Evolutionary conservation across 1,284 basidiomycete genomes (phyloP), one percentile per base, ranked within the genome.

Genomic region (Apiotrichum mycotoxinovorans): DNA sequence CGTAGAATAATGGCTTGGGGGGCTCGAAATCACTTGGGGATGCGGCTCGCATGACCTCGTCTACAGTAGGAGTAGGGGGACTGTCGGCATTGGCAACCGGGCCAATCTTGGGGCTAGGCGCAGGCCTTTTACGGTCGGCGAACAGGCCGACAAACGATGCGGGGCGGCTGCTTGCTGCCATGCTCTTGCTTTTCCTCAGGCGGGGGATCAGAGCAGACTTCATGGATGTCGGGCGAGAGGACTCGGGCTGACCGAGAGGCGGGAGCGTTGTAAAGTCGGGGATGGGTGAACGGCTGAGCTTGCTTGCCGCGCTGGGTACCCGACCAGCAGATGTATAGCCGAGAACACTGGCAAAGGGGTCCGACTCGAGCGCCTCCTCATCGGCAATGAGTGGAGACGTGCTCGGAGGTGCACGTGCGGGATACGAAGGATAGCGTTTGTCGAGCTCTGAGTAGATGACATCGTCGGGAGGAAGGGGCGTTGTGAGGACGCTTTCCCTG

Each of bases 271-370:
- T 23, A 26, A 52, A 57, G 33, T 57, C 56, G 22, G 33, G 43
- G 5, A 44, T 25, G 1, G 56, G 51, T 9, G 56, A 47, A 23
- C 51, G 56, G 40, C 23, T 17, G 22, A 26, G 8, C 8, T 7
- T 12, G 45, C 27, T 22, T 25, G 42, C 50, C 4, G 26, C 38
- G 20, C 47, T 37, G 1, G 49, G 14, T 1, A n/a, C 3, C 4
- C 44, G 44, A 8, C 23, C 10, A 41, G 20, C 20, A 11, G 33
- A 18, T 9, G 45, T 46, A 25, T 54, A 58, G 52, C 71, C 64
- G 35, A 72, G 57, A 15, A 62, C 59, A 4, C 68, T 68, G 1
- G 69, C 69, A 53, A 75, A 75, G 3, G 73, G 73, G 48, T 74
- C 73, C 5, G 23, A 43, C 11, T 53, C 54, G 30, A 54, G 43